phyloP scores from a whole-genome alignment of 176 grass and related monocot species.

The Cenchrus fungigraminus region DNA sequence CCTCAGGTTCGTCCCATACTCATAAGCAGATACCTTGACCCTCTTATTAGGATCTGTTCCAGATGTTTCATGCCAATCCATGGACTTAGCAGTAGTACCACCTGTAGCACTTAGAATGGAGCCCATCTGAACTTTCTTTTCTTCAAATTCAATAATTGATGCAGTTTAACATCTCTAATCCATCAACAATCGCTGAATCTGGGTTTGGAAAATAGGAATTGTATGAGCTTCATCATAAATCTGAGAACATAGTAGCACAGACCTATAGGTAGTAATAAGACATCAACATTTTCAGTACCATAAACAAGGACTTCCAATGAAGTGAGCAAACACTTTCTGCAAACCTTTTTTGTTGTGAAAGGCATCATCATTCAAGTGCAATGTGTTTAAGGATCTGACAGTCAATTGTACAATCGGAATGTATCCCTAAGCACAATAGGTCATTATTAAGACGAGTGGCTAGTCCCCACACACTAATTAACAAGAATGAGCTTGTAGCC shows the following conservation, averaged over 20 bases:
- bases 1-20: constrained; percentile 43
- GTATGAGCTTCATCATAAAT: not conserved
- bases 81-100: constrained; percentile 11
- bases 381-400: not conserved
- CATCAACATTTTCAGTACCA: not conserved
- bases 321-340: not conserved
- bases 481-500: not conserved
- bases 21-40: constrained; percentile 51
- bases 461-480: not conserved
- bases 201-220: not conserved
- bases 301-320: not conserved
- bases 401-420: not conserved
- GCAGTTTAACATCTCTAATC: not conserved
- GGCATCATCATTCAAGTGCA: not conserved
- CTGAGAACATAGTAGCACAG: not conserved
- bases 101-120: constrained; percentile 57
- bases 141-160: not conserved
- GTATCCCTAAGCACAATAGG: not conserved
- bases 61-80: constrained; percentile 31
- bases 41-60: constrained; percentile 57
- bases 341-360: not conserved
- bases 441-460: not conserved
- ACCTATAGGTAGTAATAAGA: not conserved
- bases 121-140: constrained; percentile 54
- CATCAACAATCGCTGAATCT: constrained; percentile 16